Evolutionary conservation across 2,329 filamentous ascomycete genomes (phyloP), one percentile per base, ranked within the genome.

Genomic region (Cyphellophora attinorum): DNA sequence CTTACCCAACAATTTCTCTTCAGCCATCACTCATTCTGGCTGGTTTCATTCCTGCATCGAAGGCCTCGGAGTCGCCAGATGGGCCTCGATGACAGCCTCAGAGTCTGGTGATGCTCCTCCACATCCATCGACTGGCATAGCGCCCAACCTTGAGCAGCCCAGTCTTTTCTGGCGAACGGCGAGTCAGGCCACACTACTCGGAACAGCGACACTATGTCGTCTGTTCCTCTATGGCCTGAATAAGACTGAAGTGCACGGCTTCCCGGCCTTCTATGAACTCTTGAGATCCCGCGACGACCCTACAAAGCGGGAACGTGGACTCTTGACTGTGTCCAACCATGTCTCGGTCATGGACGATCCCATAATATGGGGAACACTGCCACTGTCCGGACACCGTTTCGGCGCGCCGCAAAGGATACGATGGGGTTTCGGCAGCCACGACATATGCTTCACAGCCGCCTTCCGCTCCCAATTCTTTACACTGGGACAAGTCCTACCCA

Each of bases 291-390:
- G 89, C 41, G 68, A 70, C 47, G 72, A 88, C 55, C 64, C 75
- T 3, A 69, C 73, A 27, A 68, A 68, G 33, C 76, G 85, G 44
- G 66, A 80, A 38, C 74, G 79, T 49, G 91, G 89, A 12, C 68
- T 96, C 41, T 69, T 96, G 41, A 96, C 89, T 86, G 85, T 91
- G 21, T 89, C 82, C 31, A 93, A 93, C 58, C 85, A 93, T 64
- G 74, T 85, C 46, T 86, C 81, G 57, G 79, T 93, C 83, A 64
- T 96, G 49, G 91, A 98, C 60, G 91, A 98, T 62, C 91, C 91
- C 16, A 62, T 96, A 39, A 78, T 95, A 48, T 98, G 89, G 89
- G 91, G 89, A 12, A 75, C 85, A 21, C 64, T 98, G 3, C 91
- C 91, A 1, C 58, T 84, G 29, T 70, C 72, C 32, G 85, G 91